A percentile compares a stretch with the other conserved stretches of the same genome.
These are phyloP conservation scores for Hemileccinum impolitum DNA, from an alignment of 768 basidiomycete genomes.

Conservation along the genomic window DNA sequence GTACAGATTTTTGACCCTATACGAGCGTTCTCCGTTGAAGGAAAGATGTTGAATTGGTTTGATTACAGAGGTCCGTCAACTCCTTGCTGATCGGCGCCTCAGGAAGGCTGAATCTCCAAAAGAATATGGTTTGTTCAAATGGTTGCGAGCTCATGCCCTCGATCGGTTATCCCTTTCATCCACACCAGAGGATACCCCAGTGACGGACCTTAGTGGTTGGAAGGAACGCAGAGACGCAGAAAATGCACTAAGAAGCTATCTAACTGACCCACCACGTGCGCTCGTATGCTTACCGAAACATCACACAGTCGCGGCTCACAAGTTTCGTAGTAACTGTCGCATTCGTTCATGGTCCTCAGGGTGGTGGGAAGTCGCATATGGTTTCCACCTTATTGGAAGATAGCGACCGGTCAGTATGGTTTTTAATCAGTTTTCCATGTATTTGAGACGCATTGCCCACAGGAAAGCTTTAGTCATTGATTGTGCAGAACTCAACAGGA, in stretches of 20 bases:
- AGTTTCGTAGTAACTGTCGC: constrained; percentile 57
- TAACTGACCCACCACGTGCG: constrained; percentile 74
- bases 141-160: constrained; percentile 63
- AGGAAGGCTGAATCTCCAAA: constrained; percentile 9
- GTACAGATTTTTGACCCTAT: constrained; percentile 88
- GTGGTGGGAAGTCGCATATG: constrained; percentile 73
- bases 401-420: constrained; percentile 43
- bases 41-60: constrained; percentile 81
- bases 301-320: constrained; percentile 4
- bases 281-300: not conserved
- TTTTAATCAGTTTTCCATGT: not conserved
- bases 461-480: constrained; percentile 82
- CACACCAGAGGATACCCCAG: constrained; percentile 14
- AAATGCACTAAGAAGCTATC: constrained; percentile 60
- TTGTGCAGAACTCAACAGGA: constrained; percentile 69
- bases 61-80: constrained; percentile 59
- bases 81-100: not conserved
- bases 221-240: constrained; percentile 82
- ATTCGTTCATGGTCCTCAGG: constrained; percentile 81
- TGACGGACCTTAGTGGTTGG: constrained; percentile 56
- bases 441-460: constrained; percentile 1
- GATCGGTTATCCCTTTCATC: constrained; percentile 41
- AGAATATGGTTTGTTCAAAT: constrained; percentile 76
- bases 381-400: constrained; percentile 51
- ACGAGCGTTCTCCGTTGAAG: constrained; percentile 77